phyloP scores from a whole-genome alignment of 805 yeast species.

The Kuraishia molischiana region DNA sequence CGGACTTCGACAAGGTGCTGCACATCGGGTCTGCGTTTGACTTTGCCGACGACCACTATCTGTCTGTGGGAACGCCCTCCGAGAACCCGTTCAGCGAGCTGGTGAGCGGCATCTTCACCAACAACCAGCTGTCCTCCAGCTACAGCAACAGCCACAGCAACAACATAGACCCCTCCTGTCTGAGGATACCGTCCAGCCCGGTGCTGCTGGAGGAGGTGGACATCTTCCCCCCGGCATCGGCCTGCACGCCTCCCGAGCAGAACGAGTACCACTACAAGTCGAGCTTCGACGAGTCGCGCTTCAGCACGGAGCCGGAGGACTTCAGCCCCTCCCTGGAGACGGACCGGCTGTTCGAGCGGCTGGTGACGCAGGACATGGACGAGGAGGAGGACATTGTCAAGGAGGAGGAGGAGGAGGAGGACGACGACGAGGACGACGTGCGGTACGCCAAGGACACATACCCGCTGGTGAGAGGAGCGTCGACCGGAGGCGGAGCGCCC shows the following conservation, averaged over 20 bases:
- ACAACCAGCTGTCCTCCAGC: background rate
- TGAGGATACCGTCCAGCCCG: background rate
- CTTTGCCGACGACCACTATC: background rate
- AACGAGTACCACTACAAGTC: background rate
- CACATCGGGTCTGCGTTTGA: background rate
- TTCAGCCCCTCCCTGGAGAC: background rate
- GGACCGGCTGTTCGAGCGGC: background rate
- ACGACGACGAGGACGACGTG: conserved; percentile 1
- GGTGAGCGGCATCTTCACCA: conserved; percentile 1
- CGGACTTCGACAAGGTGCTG: conserved; percentile 1
- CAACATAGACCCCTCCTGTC: background rate
- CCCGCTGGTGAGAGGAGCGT: conserved; percentile 44
- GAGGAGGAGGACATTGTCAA: background rate
- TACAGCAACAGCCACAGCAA: background rate
- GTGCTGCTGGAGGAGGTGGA: background rate
- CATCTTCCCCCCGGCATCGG: conserved; percentile 20
- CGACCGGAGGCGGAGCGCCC: conserved; percentile 48
- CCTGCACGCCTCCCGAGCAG: conserved; percentile 17
- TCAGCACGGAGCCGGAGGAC: background rate
- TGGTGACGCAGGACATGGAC: conserved; percentile 2
- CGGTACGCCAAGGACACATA: conserved; percentile 12
- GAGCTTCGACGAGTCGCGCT: background rate
- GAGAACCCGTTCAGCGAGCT: background rate
- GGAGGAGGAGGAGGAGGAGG: background rate
- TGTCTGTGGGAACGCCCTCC: background rate